Evolutionary conservation across 75 land plant species (phyloP).

Genomic region (Cupressus sempervirens): DNA sequence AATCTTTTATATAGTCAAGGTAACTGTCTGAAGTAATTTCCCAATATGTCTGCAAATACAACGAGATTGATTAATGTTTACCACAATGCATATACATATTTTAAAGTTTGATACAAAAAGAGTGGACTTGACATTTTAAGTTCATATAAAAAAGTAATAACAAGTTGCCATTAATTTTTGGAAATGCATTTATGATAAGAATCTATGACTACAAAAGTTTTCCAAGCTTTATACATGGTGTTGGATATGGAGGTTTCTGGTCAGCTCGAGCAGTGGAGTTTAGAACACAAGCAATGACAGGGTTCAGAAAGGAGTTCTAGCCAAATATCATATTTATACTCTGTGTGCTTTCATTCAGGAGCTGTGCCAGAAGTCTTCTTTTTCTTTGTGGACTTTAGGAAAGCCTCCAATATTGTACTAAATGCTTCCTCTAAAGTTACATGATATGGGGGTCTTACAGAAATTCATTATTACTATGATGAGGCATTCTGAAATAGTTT

Average conservation of each 20-base stretch:
- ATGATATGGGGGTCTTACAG: neutral
- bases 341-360: neutral
- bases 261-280: neutral
- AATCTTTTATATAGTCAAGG: constrained; percentile 63
- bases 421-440: neutral
- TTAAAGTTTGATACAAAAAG: neutral
- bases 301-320: neutral
- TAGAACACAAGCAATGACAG: neutral
- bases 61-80: neutral
- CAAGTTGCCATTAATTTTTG: neutral
- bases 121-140: neutral
- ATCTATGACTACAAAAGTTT: no score
- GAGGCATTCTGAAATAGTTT: neutral
- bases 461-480: neutral
- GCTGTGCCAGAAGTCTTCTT: neutral
- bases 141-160: neutral
- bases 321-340: neutral
- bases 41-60: constrained; percentile 57
- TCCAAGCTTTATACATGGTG: neutral
- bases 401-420: neutral
- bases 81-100: neutral
- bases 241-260: neutral
- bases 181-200: neutral
- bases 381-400: neutral
- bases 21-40: constrained; percentile 90